A percentile compares a stretch with the other conserved stretches of the same genome.
phyloP scores from a whole-genome alignment of 495 filamentous ascomycete species.

The Schizothecium vesticola region DNA sequence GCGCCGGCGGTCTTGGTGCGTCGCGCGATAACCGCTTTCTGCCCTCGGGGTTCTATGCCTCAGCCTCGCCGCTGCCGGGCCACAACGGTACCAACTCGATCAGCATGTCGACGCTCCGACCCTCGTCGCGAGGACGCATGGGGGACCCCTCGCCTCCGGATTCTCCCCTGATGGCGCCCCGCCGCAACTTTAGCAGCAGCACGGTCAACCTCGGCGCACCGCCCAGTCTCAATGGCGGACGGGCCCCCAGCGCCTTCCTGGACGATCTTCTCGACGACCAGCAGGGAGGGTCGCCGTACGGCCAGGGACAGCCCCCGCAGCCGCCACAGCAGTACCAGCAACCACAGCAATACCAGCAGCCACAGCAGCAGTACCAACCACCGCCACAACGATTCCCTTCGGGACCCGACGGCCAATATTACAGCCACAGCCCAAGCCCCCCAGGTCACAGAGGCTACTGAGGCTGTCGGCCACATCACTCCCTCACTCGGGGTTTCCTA shows the following conservation, averaged over 20 bases:
- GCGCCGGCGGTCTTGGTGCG: slow-evolving; percentile 27
- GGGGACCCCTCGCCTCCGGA: slow-evolving; percentile 58
- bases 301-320: background rate
- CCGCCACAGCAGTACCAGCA: background rate
- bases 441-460: slow-evolving; percentile 2
- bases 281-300: slow-evolving; percentile 16
- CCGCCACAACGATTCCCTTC: background rate
- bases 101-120: slow-evolving; percentile 51
- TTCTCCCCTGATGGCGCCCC: slow-evolving; percentile 50
- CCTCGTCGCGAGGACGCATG: slow-evolving; percentile 45
- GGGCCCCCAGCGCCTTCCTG: slow-evolving; percentile 86
- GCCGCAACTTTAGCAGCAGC: slow-evolving; percentile 54
- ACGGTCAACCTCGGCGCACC: slow-evolving; percentile 62
- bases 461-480: background rate
- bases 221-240: slow-evolving; percentile 45
- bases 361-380: background rate
- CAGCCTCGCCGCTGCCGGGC: slow-evolving; percentile 38
- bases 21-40: slow-evolving; percentile 63
- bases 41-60: slow-evolving; percentile 88
- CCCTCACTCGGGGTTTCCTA: background rate
- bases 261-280: slow-evolving; percentile 81
- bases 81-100: slow-evolving; percentile 45
- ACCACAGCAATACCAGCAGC: background rate
- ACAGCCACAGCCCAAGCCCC: slow-evolving; percentile 6
- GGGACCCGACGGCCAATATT: slow-evolving; percentile 9